Evolutionary conservation across 1,284 basidiomycete genomes (phyloP), one percentile per base, ranked within the genome.

Genomic region (Melampsora larici-populina): DNA sequence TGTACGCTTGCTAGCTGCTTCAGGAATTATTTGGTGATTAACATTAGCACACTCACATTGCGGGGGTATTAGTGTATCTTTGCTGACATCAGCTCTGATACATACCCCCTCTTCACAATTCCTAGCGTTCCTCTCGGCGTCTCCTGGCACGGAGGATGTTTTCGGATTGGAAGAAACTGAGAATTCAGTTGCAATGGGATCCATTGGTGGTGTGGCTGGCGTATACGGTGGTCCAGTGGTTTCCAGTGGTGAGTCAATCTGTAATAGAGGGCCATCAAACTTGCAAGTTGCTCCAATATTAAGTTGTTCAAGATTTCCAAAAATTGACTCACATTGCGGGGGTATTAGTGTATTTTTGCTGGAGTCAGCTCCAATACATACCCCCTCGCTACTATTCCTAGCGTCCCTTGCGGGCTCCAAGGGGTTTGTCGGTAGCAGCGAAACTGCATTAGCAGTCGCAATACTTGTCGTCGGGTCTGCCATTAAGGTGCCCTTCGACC

Each of bases 381-480:
- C 63, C 24, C 63, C 63, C 63, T 65, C 21, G 63, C 43, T n/a
- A 33, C 3, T 15, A 33, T 21, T 65, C 29, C 24, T 65, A 65
- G 63, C 29, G 17, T 65, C 9, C 63, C 63, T 33, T 40, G 40
- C 62, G 62, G 62, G 62, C 62, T 64, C 62, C 62, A 17, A 33
- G 29, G 26, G 9, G 31, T 64, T 64, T 64, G 31, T 64, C 21
- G 62, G 62, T 33, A 17, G 31, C 9, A 36, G 40, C 15, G 21
- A 64, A 64, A 36, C 62, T 29, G 62, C 21, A n/a, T 51, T 51
- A n/a, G n/a, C 49, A 51, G 49, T n/a, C n/a, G 49, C 15, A n/a
- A n/a, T n/a, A n/a, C n/a, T n/a, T n/a, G n/a, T n/a, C n/a, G n/a
- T n/a, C n/a, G n/a, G 62, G 62, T 29, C 40, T 13, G 3, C 40